Evolutionary conservation across 1,139 yeast species (phyloP).

Genomic region (Citeromyces siamensis): DNA sequence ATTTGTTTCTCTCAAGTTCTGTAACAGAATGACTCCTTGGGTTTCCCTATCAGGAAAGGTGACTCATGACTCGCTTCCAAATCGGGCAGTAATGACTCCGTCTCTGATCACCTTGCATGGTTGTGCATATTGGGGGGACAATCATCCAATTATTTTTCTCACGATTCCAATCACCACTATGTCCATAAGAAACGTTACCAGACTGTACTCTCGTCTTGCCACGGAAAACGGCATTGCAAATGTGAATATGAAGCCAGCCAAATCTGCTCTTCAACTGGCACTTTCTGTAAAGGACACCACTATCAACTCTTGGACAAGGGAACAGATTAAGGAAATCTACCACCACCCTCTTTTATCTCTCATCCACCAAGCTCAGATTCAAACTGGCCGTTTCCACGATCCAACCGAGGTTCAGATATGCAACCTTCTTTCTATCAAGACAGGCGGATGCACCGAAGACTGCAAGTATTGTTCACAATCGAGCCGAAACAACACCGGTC

Average conservation of each 20-base stretch:
- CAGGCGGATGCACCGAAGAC: constrained; percentile 77
- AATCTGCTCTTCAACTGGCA: background rate
- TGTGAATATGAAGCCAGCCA: background rate
- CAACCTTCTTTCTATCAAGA: constrained; percentile 60
- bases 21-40: no score
- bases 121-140: no score
- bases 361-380: constrained; percentile 46
- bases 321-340: constrained; percentile 46
- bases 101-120: no score
- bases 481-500: constrained; percentile 52
- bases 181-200: no score
- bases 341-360: constrained; percentile 56
- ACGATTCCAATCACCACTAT: no score
- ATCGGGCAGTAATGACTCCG: no score
- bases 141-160: no score
- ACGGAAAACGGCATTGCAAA: background rate
- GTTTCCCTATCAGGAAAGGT: no score
- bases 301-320: constrained; percentile 35
- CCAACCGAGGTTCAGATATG: constrained; percentile 66
- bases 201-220: background rate
- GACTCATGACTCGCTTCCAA: no score
- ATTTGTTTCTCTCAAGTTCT: no score
- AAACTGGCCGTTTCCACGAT: constrained; percentile 56
- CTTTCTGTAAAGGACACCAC: background rate
- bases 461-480: constrained; percentile 79